A percentile compares a stretch with the other conserved stretches of the same genome.
Evolutionary conservation across 2,329 filamentous ascomycete genomes (phyloP).

Genomic region (Tolypocladium ovalisporum): DNA sequence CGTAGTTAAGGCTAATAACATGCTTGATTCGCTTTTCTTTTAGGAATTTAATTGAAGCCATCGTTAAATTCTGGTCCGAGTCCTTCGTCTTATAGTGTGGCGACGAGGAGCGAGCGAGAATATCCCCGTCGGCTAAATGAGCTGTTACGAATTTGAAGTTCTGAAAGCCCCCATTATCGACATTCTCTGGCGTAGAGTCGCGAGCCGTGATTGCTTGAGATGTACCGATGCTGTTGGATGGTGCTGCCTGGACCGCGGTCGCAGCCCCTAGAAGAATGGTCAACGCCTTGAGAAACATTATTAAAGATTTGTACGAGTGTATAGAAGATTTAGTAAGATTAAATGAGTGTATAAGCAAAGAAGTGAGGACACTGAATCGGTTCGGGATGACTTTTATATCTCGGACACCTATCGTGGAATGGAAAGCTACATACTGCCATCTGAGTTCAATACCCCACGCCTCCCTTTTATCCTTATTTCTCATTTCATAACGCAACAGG

Average conservation of each 20-base stretch:
- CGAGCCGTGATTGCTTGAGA: neutral
- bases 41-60: neutral
- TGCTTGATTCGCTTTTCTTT: neutral
- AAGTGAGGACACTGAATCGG: neutral
- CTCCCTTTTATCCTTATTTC: too few species aligned
- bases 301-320: too few species aligned
- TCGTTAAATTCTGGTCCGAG: neutral
- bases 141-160: neutral
- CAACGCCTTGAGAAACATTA: neutral
- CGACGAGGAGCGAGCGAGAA: conserved; percentile 2
- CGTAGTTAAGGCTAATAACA: conserved; percentile 1
- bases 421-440: too few species aligned
- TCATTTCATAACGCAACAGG: too few species aligned
- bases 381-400: neutral
- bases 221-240: neutral
- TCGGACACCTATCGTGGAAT: too few species aligned
- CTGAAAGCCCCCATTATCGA: neutral
- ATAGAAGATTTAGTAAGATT: too few species aligned
- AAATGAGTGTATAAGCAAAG: too few species aligned
- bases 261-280: neutral
- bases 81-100: neutral
- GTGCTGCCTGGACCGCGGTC: neutral
- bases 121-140: neutral
- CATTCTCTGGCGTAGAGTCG: neutral
- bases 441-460: too few species aligned